Evolutionary conservation across 2,329 filamentous ascomycete genomes (phyloP).

Genomic region (Scedosporium dehoogii): DNA sequence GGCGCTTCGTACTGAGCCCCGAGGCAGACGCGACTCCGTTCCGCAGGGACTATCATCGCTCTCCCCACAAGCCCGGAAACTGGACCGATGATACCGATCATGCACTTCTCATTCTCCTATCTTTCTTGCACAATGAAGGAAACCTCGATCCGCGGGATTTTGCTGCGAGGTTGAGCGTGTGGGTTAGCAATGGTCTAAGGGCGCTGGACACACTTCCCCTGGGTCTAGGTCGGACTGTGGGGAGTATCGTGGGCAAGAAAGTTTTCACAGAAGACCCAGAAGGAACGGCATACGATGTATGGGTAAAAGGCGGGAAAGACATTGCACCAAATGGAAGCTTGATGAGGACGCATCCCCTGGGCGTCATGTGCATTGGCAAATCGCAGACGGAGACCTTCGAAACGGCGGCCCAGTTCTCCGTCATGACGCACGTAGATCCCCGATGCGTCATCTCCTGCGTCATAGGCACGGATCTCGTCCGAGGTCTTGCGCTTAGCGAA

Average conservation of each 20-base stretch:
- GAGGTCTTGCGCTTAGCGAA: conserved; percentile 35
- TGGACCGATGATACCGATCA: conserved; percentile 50
- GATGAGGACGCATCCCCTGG: conserved; percentile 42
- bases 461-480: conserved; percentile 34
- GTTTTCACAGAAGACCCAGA: conserved; percentile 30
- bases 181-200: conserved; percentile 36
- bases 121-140: conserved; percentile 33
- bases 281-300: conserved; percentile 26
- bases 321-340: conserved; percentile 41
- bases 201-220: conserved; percentile 35
- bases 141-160: conserved; percentile 28
- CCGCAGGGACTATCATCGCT: conserved; percentile 32
- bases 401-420: conserved; percentile 28
- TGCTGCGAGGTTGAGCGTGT: conserved; percentile 33
- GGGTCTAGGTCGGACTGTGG: conserved; percentile 37
- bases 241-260: conserved; percentile 28
- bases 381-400: conserved; percentile 31
- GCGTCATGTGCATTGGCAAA: conserved; percentile 32
- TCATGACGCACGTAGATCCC: conserved; percentile 40
- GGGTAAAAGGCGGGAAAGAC: conserved; percentile 27
- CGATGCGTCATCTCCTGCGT: conserved; percentile 39
- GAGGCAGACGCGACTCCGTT: conserved; percentile 27
- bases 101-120: conserved; percentile 36
- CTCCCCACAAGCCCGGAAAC: conserved; percentile 27
- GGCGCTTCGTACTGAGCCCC: conserved; percentile 28